Base-by-base conservation (phyloP, 2,329 filamentous ascomycete species). In the Cordyceps tenuipes region DNA sequence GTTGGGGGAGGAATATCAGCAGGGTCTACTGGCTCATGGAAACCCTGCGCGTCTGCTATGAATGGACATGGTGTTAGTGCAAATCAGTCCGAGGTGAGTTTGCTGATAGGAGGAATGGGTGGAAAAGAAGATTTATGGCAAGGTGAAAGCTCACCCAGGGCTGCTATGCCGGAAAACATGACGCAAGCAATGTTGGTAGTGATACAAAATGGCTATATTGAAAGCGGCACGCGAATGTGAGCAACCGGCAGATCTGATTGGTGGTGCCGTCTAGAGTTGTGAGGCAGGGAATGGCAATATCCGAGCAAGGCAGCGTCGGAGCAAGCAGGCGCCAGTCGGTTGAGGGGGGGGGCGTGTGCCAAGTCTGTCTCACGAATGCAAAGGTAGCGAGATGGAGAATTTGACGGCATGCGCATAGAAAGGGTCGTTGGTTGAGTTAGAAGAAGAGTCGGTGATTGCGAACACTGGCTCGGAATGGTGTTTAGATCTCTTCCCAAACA, bases 1-100 rank as follows among this genome's bases (percentile, higher is more conserved):
- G 82, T 85, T 49, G 82, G 76, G 44, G 79, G 76, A n/a, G 82
- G 82, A 13, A 84, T 75, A 62, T 84, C 75, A 65, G 79, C 77
- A 21, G 79, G 78, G 59, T 75, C 69, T 65, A 76, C 64, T 63
- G 68, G 72, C 15, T 61, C 46, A 19, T 34, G 36, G 13, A 43
- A 10, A 6, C 55, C 36, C 21, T 52, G 56, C 3, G 56, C 47
- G 43, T 49, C 26, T 4, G 26, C 47, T 46, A 39, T 36, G 23
- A 10, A 26, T 23, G 3, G 34, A n/a, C 34, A 21, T 34, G 12
- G 13, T 47, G 53, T 61, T 57, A 61, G 59, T 34, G 21, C 17
- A 36, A 49, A 39, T 49, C 43, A 26, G 10, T 21, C 4, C 12
- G 41, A 56, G 29, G 29, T 5, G 21, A 10, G 12, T 9, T 8